Evolutionary conservation across 1,284 basidiomycete species (phyloP).

Genomic region (Schizopora paradoxa): DNA sequence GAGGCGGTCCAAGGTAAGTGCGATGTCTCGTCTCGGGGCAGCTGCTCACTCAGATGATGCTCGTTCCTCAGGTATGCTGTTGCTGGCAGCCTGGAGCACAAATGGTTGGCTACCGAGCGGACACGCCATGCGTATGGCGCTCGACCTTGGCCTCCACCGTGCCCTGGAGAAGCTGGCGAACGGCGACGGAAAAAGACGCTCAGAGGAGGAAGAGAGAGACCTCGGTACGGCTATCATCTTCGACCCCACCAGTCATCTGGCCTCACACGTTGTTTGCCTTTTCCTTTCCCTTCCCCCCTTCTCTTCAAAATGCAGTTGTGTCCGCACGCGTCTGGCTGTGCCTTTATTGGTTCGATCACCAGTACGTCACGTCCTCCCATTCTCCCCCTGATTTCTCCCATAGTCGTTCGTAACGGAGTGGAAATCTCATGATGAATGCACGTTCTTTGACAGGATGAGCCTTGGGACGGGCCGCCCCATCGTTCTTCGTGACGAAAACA

Average conservation of each 20-base stretch:
- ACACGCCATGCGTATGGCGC: slow-evolving; percentile 90
- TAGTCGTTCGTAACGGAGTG: not conserved
- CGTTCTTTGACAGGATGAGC: slow-evolving; percentile 59
- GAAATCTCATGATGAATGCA: slow-evolving; percentile 14
- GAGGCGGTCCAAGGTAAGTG: slow-evolving; percentile 83
- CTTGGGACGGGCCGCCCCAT: slow-evolving; percentile 87
- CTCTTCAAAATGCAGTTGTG: slow-evolving; percentile 51
- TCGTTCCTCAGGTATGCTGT: slow-evolving; percentile 67
- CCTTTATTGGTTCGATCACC: slow-evolving; percentile 90
- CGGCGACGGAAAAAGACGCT: slow-evolving; percentile 55
- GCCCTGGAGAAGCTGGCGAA: slow-evolving; percentile 89
- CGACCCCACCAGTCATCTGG: slow-evolving; percentile 18
- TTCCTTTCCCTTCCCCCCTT: slow-evolving; percentile 6
- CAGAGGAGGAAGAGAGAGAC: slow-evolving; percentile 82
- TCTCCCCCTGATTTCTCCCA: slow-evolving; percentile 5
- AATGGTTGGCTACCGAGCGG: slow-evolving; percentile 92
- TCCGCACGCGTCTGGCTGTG: slow-evolving; percentile 92
- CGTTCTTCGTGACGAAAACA: slow-evolving; percentile 82
- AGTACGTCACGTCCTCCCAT: slow-evolving; percentile 43
- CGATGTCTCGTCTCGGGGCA: slow-evolving; percentile 10
- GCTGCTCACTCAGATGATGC: slow-evolving; percentile 9
- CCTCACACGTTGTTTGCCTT: not conserved
- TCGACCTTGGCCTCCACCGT: slow-evolving; percentile 87
- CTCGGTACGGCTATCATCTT: slow-evolving; percentile 47
- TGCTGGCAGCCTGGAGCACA: slow-evolving; percentile 89